Percentiles rank a stretch among this genome's conserved stretches.
Conservation (phyloP, 352 stramenopile genomes). For the Aphanomyces astaci region DNA sequence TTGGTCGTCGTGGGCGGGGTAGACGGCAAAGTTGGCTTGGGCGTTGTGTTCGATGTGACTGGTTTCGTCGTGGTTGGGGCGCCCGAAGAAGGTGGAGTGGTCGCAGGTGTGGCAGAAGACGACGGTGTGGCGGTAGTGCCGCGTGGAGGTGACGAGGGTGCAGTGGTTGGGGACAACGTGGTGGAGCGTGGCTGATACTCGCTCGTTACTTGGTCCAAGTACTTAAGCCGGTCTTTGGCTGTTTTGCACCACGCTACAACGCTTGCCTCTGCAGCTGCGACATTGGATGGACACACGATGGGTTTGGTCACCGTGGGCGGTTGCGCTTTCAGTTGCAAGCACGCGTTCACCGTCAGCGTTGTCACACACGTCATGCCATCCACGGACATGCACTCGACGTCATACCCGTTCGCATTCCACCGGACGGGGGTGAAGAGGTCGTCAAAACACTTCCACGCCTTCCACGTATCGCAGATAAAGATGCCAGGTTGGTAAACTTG, state of each 20-base stretch:
- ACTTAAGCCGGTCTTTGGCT: neutral
- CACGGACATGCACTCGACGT: conserved; percentile 10
- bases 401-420: neutral
- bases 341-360: neutral
- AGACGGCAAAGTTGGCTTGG: no score
- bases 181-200: no score
- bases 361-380: conserved; percentile 4
- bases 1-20: no score
- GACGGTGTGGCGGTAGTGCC: no score
- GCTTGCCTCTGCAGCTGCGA: neutral
- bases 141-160: no score
- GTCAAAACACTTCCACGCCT: neutral
- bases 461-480: neutral
- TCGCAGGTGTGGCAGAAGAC: no score
- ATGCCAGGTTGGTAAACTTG: neutral
- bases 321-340: neutral
- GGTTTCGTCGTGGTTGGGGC: no score
- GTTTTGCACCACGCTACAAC: neutral
- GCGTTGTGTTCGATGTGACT: no score
- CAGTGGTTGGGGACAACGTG: no score
- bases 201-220: no score
- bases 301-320: neutral
- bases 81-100: no score
- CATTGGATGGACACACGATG: neutral
- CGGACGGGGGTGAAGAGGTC: neutral